Conservation (phyloP, 306 rosid genomes). For the Medicago arabica region DNA sequence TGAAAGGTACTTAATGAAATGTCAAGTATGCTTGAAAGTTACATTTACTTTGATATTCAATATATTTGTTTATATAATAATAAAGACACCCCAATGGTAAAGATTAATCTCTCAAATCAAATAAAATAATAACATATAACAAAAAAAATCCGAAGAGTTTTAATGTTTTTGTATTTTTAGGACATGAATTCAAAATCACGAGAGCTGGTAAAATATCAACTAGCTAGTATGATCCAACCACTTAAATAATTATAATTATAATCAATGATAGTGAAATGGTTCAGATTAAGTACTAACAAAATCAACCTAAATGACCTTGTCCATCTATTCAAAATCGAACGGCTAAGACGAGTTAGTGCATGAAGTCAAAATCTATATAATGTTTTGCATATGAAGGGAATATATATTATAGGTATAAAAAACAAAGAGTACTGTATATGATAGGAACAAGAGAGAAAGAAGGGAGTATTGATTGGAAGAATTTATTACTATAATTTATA, state of each 20-base stretch:
- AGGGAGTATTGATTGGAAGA: conserved; percentile 23
- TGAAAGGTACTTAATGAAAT: conserved; percentile 42
- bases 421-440: conserved; percentile 21
- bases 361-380: too few relatives aligned
- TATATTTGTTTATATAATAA: background rate
- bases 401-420: background rate
- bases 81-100: background rate
- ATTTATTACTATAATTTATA: conserved; percentile 17
- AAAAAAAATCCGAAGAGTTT: too few relatives aligned
- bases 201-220: background rate
- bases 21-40: background rate
- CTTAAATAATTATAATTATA: conserved; percentile 36
- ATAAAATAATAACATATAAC: too few relatives aligned
- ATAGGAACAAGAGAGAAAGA: conserved; percentile 35
- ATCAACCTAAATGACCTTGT: too few relatives aligned
- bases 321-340: too few relatives aligned
- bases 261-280: conserved; percentile 25
- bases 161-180: too few relatives aligned
- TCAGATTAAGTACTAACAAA: too few relatives aligned
- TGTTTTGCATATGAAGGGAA: conserved; percentile 37
- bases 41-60: conserved; percentile 44
- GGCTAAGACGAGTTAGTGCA: too few relatives aligned
- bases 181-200: too few relatives aligned
- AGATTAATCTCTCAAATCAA: too few relatives aligned
- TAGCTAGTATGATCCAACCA: conserved; percentile 53